phyloP scores from a whole-genome alignment of 257 asterid species.

The Nicotiana tabacum region DNA sequence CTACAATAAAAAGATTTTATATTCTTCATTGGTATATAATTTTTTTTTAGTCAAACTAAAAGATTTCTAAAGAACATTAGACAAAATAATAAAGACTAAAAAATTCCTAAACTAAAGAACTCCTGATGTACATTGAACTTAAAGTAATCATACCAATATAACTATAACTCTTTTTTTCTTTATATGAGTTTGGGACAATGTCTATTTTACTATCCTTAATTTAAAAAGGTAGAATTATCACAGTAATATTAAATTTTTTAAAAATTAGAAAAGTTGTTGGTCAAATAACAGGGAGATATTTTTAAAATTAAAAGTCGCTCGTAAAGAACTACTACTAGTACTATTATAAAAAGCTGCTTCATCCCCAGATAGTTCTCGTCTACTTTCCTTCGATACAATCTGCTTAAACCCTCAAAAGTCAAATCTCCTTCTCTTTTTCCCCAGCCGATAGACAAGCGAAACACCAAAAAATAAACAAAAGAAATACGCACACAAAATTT shows the following conservation, averaged over 20 bases:
- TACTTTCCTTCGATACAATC: conserved; percentile 6
- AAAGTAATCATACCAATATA: background rate
- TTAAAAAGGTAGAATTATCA: background rate
- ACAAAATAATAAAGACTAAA: background rate
- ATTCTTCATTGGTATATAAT: too few species aligned
- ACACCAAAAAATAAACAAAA: background rate
- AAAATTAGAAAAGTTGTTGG: background rate
- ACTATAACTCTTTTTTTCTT: background rate
- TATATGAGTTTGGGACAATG: background rate
- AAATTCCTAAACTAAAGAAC: background rate
- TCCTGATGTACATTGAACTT: background rate
- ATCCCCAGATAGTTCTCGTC: background rate
- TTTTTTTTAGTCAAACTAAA: background rate
- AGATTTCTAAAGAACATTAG: background rate
- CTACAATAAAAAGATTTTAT: background rate
- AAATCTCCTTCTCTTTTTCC: background rate
- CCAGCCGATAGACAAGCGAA: background rate
- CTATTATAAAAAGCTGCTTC: background rate
- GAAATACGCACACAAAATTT: background rate
- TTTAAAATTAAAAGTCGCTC: background rate
- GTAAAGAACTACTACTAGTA: background rate
- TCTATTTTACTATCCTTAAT: background rate
- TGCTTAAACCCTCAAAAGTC: background rate
- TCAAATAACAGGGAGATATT: background rate
- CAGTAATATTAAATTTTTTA: background rate